These are phyloP conservation scores for Pyricularia pennisetigena DNA, from an alignment of 2,329 filamentous ascomycete genomes.

Conservation along the genomic window DNA sequence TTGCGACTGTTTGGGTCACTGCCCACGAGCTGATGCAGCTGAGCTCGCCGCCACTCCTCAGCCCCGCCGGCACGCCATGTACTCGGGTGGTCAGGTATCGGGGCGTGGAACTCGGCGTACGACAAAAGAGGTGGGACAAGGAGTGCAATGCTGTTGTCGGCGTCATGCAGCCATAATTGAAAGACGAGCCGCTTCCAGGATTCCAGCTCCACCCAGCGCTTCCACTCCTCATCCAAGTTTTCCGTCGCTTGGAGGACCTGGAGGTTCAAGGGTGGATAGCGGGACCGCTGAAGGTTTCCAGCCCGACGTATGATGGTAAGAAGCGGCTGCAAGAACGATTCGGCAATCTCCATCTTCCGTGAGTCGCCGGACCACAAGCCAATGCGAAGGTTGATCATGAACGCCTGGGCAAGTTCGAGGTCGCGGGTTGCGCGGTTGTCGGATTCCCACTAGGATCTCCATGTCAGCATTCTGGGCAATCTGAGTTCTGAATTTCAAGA, in stretches of 20 bases:
- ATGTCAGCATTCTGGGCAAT: background rate
- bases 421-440: slow-evolving; percentile 22
- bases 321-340: slow-evolving; percentile 23
- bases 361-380: slow-evolving; percentile 25
- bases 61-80: slow-evolving; percentile 11
- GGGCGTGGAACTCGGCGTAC: slow-evolving; percentile 17
- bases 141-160: slow-evolving; percentile 18
- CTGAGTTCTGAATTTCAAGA: background rate
- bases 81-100: background rate
- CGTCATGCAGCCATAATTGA: slow-evolving; percentile 18
- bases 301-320: slow-evolving; percentile 25
- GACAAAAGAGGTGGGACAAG: slow-evolving; percentile 19
- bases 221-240: background rate
- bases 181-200: slow-evolving; percentile 21
- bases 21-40: background rate
- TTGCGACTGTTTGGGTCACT: background rate
- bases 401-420: slow-evolving; percentile 22
- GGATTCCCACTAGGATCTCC: slow-evolving; percentile 18
- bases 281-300: slow-evolving; percentile 10
- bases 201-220: slow-evolving; percentile 17
- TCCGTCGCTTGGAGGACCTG: background rate
- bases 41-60: slow-evolving; percentile 15
- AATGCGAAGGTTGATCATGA: slow-evolving; percentile 22
- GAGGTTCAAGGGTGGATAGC: background rate
- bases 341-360: slow-evolving; percentile 28